These are phyloP conservation scores for Saccharomycopsis schoenii DNA, from an alignment of 805 yeast genomes.

Conservation along the genomic window DNA sequence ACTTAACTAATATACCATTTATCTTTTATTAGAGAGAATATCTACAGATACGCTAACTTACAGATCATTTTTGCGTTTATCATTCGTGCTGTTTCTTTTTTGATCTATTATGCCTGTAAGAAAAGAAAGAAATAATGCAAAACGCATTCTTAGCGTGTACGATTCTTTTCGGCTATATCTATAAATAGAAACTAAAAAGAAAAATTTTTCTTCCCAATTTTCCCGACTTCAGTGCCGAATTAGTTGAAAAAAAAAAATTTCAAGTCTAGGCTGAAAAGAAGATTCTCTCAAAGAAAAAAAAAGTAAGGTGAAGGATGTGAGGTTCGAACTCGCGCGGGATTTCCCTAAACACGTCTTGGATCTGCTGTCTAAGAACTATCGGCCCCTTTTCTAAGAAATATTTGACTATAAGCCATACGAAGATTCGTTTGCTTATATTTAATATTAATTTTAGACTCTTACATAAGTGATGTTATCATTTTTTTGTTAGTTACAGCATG, in stretches of 20 bases:
- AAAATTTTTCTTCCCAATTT: neutral
- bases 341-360: constrained; percentile 30
- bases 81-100: neutral
- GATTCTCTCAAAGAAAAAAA: too few relatives aligned
- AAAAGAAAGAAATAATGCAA: neutral
- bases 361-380: constrained; percentile 35
- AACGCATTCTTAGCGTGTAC: neutral
- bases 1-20: neutral
- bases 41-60: too few relatives aligned
- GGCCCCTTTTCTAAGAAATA: constrained; percentile 29
- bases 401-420: too few relatives aligned
- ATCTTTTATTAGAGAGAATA: neutral
- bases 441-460: too few relatives aligned
- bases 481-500: too few relatives aligned
- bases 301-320: constrained; percentile 22
- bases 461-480: too few relatives aligned
- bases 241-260: too few relatives aligned
- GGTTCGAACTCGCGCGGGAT: constrained; percentile 27
- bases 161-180: neutral
- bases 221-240: neutral
- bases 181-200: neutral
- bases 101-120: neutral
- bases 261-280: neutral
- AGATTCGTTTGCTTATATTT: too few relatives aligned
- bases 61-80: neutral